These are phyloP conservation scores for Picea engelmannii DNA, from an alignment of 83 land plant species.

Conservation along the genomic window DNA sequence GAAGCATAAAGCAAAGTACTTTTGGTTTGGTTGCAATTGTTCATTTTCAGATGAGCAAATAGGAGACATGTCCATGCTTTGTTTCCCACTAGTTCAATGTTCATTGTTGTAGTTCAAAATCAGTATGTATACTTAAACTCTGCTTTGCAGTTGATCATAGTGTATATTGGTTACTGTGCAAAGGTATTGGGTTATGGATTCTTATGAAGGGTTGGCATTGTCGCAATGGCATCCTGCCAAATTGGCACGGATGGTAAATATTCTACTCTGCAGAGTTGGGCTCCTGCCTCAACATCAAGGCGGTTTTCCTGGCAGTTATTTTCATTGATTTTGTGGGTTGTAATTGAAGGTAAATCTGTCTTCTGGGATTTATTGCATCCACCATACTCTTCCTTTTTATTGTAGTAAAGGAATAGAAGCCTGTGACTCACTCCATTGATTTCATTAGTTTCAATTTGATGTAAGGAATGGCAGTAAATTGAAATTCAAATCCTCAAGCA, in stretches of 20 bases:
- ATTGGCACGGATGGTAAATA: not conserved
- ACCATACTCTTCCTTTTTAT: not conserved
- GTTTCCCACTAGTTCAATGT: conserved; percentile 4
- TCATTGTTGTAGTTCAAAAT: not conserved
- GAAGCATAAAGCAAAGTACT: not conserved
- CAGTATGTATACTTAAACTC: conserved; percentile 3
- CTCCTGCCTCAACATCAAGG: not conserved
- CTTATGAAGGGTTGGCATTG: no score
- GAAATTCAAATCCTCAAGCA: no score
- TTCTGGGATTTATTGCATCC: not conserved
- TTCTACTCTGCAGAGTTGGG: conserved; percentile 9
- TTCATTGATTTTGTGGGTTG: not conserved
- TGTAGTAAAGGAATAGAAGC: not conserved
- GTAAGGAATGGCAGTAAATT: no score
- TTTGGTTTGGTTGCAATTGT: conserved; percentile 1
- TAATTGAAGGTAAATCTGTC: conserved; percentile 1
- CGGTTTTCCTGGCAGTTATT: not conserved
- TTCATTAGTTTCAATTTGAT: no score
- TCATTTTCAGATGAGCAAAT: not conserved
- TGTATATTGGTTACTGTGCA: not conserved
- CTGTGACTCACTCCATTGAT: not conserved
- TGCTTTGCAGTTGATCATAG: conserved; percentile 7
- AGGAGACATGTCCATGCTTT: conserved; percentile 4
- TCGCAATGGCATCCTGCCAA: not conserved
- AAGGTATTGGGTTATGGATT: not conserved